Evolutionary conservation across 768 basidiomycete genomes (phyloP).

Genomic region (Mycena galericulata): DNA sequence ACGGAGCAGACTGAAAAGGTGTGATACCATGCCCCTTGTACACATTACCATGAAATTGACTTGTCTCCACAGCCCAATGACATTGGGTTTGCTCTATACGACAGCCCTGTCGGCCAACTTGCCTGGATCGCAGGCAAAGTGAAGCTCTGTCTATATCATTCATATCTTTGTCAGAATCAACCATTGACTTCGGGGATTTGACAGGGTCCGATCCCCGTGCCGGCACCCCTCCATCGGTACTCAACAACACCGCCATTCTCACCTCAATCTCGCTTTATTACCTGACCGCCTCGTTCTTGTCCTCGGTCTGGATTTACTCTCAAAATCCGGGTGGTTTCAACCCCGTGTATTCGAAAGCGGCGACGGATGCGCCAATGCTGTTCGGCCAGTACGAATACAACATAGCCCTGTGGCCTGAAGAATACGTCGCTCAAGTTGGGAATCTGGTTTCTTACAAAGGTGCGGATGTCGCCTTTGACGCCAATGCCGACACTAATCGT

Average conservation of each 20-base stretch:
- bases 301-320: slow-evolving; percentile 35
- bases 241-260: slow-evolving; percentile 28
- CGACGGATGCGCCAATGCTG: slow-evolving; percentile 3
- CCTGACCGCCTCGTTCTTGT: slow-evolving; percentile 36
- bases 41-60: too few species aligned
- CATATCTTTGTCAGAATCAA: slow-evolving; percentile 18
- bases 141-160: not conserved
- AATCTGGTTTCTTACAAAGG: slow-evolving; percentile 15
- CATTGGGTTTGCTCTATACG: too few species aligned
- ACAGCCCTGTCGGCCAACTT: too few species aligned
- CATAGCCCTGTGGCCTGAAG: not conserved
- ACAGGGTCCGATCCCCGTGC: slow-evolving; percentile 27
- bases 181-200: not conserved
- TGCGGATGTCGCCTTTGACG: not conserved
- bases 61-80: too few species aligned
- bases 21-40: too few species aligned
- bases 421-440: slow-evolving; percentile 7
- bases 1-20: too few species aligned
- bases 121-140: too few species aligned
- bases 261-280: slow-evolving; percentile 41
- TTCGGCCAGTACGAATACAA: slow-evolving; percentile 23
- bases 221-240: slow-evolving; percentile 12
- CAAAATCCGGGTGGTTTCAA: not conserved
- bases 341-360: not conserved
- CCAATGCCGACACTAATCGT: not conserved